Base-by-base conservation (phyloP, 805 yeast species). In the Barnettozyma sucrosica region DNA sequence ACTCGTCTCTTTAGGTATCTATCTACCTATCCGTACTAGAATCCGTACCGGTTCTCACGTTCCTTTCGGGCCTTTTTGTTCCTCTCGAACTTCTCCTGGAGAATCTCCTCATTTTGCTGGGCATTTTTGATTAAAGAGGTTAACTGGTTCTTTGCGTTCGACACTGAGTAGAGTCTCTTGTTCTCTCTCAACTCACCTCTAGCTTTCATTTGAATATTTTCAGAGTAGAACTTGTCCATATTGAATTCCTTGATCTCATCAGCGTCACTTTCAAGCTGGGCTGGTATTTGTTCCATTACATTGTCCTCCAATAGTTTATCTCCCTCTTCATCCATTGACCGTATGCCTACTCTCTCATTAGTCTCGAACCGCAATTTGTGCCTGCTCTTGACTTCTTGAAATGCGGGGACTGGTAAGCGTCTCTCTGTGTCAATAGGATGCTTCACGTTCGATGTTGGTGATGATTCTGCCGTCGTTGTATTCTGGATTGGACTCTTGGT, bases 121-220 rank as follows among this genome's bases (percentile, higher is more conserved):
- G 65, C 65, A 49, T 61, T 61, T 42, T 58, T 59, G 39, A 61
- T 52, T 30, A 61, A 46, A 2, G 65, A 53, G 4, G 55, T 51
- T 38, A 61, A 47, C 44, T 61, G 65, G 42, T 61, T 61, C 44
- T 51, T 57, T 9, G 41, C 42, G 40, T 61, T 54, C 1, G 58
- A 47, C 5, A 59, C 58, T 0, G 52, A 38, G 21, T 56, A 57
- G 3, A 61, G 46, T 11, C 51, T 40, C 46, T 58, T 56, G 46
- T 52, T 57, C 42, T 55, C 58, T 28, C 51, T 48, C 11, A 61
- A 43, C 19, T 51, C 42, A 1, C 63, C 63, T 26, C 46, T 50
- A 0, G 52, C 51, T 28, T 56, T 57, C 39, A 59, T 26, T n/a
- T 51, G 56, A 8, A 45, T 44, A 32, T 61, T 61, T 7, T 54